These are phyloP conservation scores for Ogataea pini DNA, from an alignment of 805 yeast species.

Conservation along the genomic window DNA sequence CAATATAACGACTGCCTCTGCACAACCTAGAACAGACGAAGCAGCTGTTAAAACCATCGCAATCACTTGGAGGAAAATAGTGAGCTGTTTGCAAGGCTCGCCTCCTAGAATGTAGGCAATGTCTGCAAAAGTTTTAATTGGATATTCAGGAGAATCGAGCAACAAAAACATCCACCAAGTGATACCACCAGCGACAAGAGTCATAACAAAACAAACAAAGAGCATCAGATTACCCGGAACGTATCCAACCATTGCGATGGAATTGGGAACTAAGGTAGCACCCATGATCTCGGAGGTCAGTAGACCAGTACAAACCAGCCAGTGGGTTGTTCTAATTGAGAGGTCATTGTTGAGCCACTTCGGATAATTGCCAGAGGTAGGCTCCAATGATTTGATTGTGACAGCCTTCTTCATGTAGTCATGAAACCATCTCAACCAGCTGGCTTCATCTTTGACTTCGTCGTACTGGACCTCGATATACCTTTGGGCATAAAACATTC, in stretches of 20 bases:
- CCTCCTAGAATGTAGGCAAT: slow-evolving; percentile 42
- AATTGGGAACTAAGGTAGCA: slow-evolving; percentile 21
- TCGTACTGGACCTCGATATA: slow-evolving; percentile 22
- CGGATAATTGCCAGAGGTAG: slow-evolving; percentile 14
- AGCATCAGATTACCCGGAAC: slow-evolving; percentile 20
- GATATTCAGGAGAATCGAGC: slow-evolving; percentile 44
- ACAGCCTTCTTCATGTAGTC: slow-evolving; percentile 11
- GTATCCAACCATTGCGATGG: slow-evolving; percentile 19
- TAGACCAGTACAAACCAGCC: slow-evolving; percentile 25
- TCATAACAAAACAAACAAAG: slow-evolving; percentile 23
- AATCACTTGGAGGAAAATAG: slow-evolving; percentile 40
- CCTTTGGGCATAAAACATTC: slow-evolving; percentile 28
- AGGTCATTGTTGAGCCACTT: slow-evolving; percentile 22
- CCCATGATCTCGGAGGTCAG: slow-evolving; percentile 29
- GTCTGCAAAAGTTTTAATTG: slow-evolving; percentile 44
- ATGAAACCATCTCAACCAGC: slow-evolving; percentile 12
- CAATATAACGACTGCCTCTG: slow-evolving; percentile 43
- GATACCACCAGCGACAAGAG: slow-evolving; percentile 43
- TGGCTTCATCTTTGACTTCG: slow-evolving; percentile 10
- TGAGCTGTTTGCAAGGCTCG: slow-evolving; percentile 29
- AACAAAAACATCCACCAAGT: slow-evolving; percentile 39
- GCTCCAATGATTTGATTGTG: slow-evolving; percentile 10
- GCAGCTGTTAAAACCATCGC: slow-evolving; percentile 47
- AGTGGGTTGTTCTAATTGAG: slow-evolving; percentile 21
- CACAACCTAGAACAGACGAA: slow-evolving; percentile 39